Conservation (phyloP, 2,329 filamentous ascomycete genomes). For the Ilyonectria robusta region DNA sequence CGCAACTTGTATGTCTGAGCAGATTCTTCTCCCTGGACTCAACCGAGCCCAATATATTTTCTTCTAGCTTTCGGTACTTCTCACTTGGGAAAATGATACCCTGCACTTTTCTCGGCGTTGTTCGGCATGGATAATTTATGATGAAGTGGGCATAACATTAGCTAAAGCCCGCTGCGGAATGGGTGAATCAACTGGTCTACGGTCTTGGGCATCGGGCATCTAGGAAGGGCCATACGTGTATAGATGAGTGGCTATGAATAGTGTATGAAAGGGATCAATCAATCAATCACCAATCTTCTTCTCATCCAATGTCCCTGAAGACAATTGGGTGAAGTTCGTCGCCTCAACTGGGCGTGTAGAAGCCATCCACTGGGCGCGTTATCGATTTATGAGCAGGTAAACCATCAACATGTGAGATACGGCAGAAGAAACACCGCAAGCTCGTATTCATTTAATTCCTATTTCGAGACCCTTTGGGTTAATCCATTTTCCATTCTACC, state of each 20-base stretch:
- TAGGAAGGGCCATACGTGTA: not conserved
- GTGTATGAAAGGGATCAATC: not conserved
- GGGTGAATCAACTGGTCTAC: not conserved
- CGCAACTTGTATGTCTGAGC: constrained; percentile 50
- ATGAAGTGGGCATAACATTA: constrained; percentile 3
- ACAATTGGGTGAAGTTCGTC: no score
- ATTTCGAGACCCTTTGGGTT: constrained; percentile 23
- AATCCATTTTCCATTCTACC: constrained; percentile 28
- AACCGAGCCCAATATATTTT: not conserved
- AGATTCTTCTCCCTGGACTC: not conserved
- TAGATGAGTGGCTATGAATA: not conserved
- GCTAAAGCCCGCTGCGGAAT: not conserved
- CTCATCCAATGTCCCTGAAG: not conserved
- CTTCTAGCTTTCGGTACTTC: constrained; percentile 17
- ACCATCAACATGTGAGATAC: not conserved
- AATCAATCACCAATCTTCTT: no score
- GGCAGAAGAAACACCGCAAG: not conserved
- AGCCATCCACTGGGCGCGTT: no score
- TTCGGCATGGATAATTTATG: constrained; percentile 17
- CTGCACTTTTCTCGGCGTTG: constrained; percentile 35
- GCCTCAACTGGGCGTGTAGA: not conserved
- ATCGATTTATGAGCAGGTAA: no score
- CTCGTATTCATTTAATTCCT: constrained; percentile 16
- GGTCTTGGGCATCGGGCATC: not conserved
- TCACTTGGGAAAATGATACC: constrained; percentile 35